Conservation (phyloP, 257 asterid species). For the Primulina huaijiensis region DNA sequence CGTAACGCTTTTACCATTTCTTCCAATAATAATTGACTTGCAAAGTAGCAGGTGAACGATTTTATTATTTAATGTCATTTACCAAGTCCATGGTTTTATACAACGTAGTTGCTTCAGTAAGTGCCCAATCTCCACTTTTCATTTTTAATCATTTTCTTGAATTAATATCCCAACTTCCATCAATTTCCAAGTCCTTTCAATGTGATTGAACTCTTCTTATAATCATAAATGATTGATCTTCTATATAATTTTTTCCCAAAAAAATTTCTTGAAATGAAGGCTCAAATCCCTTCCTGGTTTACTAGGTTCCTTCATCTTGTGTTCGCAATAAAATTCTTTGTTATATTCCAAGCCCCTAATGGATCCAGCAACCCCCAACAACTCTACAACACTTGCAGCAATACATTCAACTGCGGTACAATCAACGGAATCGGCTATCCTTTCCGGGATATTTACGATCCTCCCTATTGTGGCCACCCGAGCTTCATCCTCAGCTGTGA, state of each 20-base stretch:
- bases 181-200: conserved; percentile 12
- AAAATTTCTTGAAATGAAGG: conserved; percentile 32
- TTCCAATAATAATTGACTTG: background rate
- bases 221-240: conserved; percentile 12
- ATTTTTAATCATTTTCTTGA: conserved; percentile 23
- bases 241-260: conserved; percentile 10
- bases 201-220: conserved; percentile 14
- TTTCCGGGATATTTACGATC: conserved; percentile 44
- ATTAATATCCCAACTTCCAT: conserved; percentile 19
- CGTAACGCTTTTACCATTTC: background rate
- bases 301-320: conserved; percentile 25
- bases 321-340: conserved; percentile 9
- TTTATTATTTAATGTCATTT: background rate
- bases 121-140: background rate
- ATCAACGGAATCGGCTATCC: conserved; percentile 52
- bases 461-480: conserved; percentile 68
- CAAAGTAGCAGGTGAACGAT: conserved; percentile 16
- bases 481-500: conserved; percentile 48
- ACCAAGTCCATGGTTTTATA: background rate
- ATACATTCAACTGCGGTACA: conserved; percentile 50
- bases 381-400: conserved; percentile 39
- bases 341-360: conserved; percentile 26
- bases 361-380: conserved; percentile 26
- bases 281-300: conserved; percentile 27
- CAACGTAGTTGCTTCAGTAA: background rate